Conservation (phyloP, 2,329 filamentous ascomycete species). For the Elsinoe fawcettii region DNA sequence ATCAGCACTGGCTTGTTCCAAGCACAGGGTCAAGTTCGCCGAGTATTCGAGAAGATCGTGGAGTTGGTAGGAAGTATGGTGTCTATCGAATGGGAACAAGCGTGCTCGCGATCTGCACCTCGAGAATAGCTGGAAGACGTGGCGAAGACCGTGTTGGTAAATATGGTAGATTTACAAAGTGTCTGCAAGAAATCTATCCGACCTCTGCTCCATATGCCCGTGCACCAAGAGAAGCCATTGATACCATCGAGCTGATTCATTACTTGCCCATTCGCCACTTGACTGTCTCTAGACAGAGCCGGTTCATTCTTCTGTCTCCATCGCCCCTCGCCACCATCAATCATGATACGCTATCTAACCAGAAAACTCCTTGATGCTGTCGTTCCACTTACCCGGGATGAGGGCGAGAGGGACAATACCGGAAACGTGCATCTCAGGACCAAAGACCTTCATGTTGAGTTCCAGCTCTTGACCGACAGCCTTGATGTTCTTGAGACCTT, state of each 20-base stretch:
- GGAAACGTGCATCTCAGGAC: slow-evolving; percentile 78
- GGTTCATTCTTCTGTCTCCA: no score
- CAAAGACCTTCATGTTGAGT: slow-evolving; percentile 87
- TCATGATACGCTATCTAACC: slow-evolving; percentile 29
- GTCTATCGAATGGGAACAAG: no score
- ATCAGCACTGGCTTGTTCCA: no score
- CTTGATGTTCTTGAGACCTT: slow-evolving; percentile 99
- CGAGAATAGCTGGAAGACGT: no score
- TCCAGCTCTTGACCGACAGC: slow-evolving; percentile 86
- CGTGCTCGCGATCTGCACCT: no score
- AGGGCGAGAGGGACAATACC: slow-evolving; percentile 94
- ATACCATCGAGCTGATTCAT: not conserved
- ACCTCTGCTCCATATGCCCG: not conserved
- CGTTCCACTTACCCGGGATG: slow-evolving; percentile 49
- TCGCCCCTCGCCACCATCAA: not conserved
- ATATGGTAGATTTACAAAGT: not conserved
- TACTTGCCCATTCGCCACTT: slow-evolving; percentile 4
- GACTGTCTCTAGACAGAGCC: no score
- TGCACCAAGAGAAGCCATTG: not conserved
- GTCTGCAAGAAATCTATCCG: not conserved
- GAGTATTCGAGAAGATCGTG: no score
- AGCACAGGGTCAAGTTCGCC: no score
- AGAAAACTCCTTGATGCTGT: slow-evolving; percentile 55
- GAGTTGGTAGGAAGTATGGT: no score
- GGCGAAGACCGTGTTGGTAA: not conserved